These are phyloP conservation scores for Aspergillus latus DNA, from an alignment of 2,329 filamentous ascomycete species.

Conservation along the genomic window DNA sequence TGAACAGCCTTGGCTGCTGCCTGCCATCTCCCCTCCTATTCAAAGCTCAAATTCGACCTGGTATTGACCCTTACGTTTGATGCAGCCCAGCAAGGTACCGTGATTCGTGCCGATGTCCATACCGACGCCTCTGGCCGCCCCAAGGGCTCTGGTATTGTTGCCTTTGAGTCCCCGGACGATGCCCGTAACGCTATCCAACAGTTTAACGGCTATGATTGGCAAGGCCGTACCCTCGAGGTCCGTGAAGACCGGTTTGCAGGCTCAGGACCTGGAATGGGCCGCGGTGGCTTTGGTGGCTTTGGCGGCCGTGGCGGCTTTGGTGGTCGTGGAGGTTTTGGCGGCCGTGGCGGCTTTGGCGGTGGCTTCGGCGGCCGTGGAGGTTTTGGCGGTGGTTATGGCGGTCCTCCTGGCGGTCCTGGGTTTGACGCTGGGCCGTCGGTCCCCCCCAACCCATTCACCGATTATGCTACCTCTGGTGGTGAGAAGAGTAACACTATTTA, in stretches of 20 bases:
- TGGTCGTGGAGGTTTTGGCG: conserved; percentile 60
- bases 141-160: conserved; percentile 95
- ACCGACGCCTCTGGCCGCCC: conserved; percentile 86
- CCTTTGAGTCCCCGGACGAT: conserved; percentile 92
- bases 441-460: conserved; percentile 83
- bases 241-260: conserved; percentile 93
- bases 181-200: conserved; percentile 94
- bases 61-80: conserved; percentile 31
- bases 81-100: conserved; percentile 62
- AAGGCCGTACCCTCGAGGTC: conserved; percentile 88
- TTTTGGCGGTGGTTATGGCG: conserved; percentile 46
- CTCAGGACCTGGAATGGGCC: conserved; percentile 45
- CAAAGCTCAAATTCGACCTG: not conserved
- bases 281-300: conserved; percentile 27
- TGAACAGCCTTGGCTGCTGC: conserved; percentile 7
- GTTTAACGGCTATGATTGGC: conserved; percentile 99
- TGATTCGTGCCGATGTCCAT: conserved; percentile 95
- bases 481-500: conserved; percentile 85
- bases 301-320: conserved; percentile 44
- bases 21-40: conserved; percentile 4
- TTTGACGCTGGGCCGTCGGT: conserved; percentile 52
- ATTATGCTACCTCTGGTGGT: conserved; percentile 81
- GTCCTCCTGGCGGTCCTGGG: conserved; percentile 41
- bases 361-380: conserved; percentile 45
- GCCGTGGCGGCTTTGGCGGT: conserved; percentile 45